These are phyloP conservation scores for Exsudoporus floridanus DNA, from an alignment of 1,284 basidiomycete species.

Conservation along the genomic window DNA sequence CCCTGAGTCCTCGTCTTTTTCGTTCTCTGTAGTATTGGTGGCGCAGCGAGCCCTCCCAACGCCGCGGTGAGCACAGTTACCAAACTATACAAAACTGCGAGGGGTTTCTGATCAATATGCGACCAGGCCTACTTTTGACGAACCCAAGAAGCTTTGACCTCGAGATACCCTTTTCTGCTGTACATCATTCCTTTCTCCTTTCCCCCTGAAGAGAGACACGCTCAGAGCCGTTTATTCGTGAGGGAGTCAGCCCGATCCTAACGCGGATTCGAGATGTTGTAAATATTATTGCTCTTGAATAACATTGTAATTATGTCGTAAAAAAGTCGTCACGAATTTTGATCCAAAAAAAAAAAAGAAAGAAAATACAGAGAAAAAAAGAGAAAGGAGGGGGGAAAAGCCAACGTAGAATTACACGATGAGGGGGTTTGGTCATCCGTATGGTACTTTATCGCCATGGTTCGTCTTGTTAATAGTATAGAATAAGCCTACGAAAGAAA, in stretches of 20 bases:
- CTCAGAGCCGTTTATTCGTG: no score
- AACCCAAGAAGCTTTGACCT: no score
- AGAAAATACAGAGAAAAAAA: neutral
- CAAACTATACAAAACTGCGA: neutral
- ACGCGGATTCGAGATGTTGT: neutral
- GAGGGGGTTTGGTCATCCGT: slow-evolving; percentile 20
- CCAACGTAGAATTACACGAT: slow-evolving; percentile 33
- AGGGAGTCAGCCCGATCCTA: neutral
- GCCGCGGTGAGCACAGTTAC: slow-evolving; percentile 53
- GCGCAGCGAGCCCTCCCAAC: slow-evolving; percentile 66
- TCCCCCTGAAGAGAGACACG: no score
- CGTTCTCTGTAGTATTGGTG: slow-evolving; percentile 49
- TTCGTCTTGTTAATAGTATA: slow-evolving; percentile 36
- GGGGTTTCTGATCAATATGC: slow-evolving; percentile 1
- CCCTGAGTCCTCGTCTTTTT: neutral
- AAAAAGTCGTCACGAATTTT: slow-evolving; percentile 23
- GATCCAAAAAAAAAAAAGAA: slow-evolving; percentile 3
- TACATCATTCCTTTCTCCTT: no score
- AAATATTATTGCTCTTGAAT: slow-evolving; percentile 20
- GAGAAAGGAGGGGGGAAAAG: neutral
- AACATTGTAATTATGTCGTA: slow-evolving; percentile 29
- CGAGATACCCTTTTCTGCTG: no score
- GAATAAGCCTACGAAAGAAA: slow-evolving; percentile 34
- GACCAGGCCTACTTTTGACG: slow-evolving; percentile 33
- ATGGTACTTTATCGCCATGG: slow-evolving; percentile 17